phyloP scores from a whole-genome alignment of 306 rosid species.

The Clitoria ternatea region DNA sequence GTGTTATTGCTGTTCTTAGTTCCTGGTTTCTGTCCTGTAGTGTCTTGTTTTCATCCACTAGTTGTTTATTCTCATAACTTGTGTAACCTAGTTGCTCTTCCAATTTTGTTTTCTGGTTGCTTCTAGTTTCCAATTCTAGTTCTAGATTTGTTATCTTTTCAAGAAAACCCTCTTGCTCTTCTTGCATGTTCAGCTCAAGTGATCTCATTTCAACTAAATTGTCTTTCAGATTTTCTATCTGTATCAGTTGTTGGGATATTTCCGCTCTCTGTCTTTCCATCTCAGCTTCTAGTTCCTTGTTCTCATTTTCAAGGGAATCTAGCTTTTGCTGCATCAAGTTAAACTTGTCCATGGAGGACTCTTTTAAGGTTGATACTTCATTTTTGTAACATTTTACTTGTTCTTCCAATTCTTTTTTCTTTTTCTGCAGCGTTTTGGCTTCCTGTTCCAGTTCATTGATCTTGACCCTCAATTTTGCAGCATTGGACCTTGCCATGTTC shows the following conservation, averaged over 20 bases:
- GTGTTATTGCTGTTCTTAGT: conserved; percentile 31
- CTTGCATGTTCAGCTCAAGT: conserved; percentile 18
- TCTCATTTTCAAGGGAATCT: conserved; percentile 29
- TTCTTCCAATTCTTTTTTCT: conserved; percentile 44
- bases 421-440: conserved; percentile 8
- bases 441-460: conserved; percentile 26
- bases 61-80: conserved; percentile 15
- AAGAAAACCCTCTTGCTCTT: conserved; percentile 38
- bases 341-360: conserved; percentile 30
- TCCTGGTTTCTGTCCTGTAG: conserved; percentile 37
- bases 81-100: conserved; percentile 32
- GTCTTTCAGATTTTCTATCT: conserved; percentile 34
- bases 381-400: conserved; percentile 4
- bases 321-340: conserved; percentile 36
- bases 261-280: conserved; percentile 32
- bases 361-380: conserved; percentile 23
- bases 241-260: conserved; percentile 15
- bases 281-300: conserved; percentile 33
- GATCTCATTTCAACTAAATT: conserved; percentile 29
- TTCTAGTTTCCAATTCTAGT: conserved; percentile 35
- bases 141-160: conserved; percentile 37
- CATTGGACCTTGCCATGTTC: conserved; percentile 20
- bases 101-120: conserved; percentile 25
- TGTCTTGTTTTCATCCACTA: conserved; percentile 34
- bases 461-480: conserved; percentile 26